A percentile compares a stretch with the other conserved stretches of the same genome.
phyloP scores from a whole-genome alignment of 805 yeast species.

The Wickerhamomyces pijperi region DNA sequence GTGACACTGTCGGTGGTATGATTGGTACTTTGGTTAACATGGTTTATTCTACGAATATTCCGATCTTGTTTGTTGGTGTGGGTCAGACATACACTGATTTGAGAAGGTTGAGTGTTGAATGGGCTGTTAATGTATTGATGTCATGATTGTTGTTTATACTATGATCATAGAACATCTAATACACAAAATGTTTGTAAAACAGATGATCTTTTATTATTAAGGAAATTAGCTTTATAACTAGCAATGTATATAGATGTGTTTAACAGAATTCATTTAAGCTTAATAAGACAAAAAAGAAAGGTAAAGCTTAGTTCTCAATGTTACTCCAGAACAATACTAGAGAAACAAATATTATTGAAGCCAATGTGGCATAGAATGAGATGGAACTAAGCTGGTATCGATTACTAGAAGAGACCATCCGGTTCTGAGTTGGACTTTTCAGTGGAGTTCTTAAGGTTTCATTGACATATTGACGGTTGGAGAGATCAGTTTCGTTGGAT shows the following conservation, averaged over 20 bases:
- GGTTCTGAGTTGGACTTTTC: neutral
- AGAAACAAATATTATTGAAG: neutral
- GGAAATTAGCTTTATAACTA: too few relatives aligned
- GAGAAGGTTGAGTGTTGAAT: constrained; percentile 77
- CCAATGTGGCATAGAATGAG: neutral
- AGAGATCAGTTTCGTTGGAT: neutral
- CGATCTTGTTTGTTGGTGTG: constrained; percentile 89
- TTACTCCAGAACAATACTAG: neutral
- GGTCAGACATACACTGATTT: constrained; percentile 96
- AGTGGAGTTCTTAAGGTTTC: too few relatives aligned
- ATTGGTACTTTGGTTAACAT: constrained; percentile 94
- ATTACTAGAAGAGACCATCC: neutral
- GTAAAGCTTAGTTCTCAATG: neutral
- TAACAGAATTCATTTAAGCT: too few relatives aligned
- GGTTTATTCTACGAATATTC: constrained; percentile 94
- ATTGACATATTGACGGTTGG: neutral
- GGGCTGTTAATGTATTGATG: constrained; percentile 85
- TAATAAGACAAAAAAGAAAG: too few relatives aligned
- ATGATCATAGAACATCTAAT: too few relatives aligned
- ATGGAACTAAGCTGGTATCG: neutral
- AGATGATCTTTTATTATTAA: too few relatives aligned
- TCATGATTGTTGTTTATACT: neutral
- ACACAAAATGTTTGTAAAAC: too few relatives aligned
- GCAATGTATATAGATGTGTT: too few relatives aligned
- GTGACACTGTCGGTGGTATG: constrained; percentile 95